Evolutionary conservation across 2,329 filamentous ascomycete species (phyloP).

Genomic region (Verticillium isaacii): DNA sequence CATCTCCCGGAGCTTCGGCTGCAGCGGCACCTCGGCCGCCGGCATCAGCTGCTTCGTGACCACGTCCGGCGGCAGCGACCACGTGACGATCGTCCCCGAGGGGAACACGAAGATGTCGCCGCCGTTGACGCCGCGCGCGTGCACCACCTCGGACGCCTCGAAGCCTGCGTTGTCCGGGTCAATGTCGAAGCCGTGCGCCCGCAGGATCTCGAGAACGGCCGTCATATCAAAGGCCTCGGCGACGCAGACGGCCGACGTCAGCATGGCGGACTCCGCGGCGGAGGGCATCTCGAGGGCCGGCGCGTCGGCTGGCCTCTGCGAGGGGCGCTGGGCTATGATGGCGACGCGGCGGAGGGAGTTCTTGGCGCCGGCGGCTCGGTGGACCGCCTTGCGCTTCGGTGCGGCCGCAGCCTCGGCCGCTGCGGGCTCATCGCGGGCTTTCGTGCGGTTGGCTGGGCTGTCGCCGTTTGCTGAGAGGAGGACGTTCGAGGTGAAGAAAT

Average conservation of each 20-base stretch:
- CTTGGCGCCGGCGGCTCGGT: conserved; percentile 47
- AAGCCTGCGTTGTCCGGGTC: conserved; percentile 59
- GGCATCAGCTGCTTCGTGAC: conserved; percentile 69
- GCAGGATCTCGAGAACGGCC: conserved; percentile 50
- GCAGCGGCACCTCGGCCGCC: conserved; percentile 71
- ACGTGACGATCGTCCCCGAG: conserved; percentile 87
- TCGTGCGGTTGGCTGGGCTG: conserved; percentile 12
- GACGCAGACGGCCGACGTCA: conserved; percentile 56
- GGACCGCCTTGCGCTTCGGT: conserved; percentile 39
- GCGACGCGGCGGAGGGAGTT: conserved; percentile 80
- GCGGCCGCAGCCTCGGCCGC: neutral
- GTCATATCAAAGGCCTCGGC: conserved; percentile 63
- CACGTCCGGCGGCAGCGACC: conserved; percentile 76
- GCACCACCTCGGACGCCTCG: conserved; percentile 57
- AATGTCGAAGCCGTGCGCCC: conserved; percentile 54
- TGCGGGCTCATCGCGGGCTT: conserved; percentile 1
- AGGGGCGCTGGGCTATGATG: conserved; percentile 71
- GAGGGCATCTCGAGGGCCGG: conserved; percentile 23
- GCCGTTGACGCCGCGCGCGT: conserved; percentile 55
- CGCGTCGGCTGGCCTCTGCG: conserved; percentile 33
- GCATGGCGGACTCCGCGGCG: conserved; percentile 25
- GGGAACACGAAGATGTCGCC: conserved; percentile 96
- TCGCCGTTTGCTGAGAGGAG: conserved; percentile 40
- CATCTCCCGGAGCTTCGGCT: conserved; percentile 65
- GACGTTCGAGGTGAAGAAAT: conserved; percentile 64